Evolutionary conservation across 2,329 filamentous ascomycete genomes (phyloP).

Genomic region (Nothophaeocryptopus gaeumannii): DNA sequence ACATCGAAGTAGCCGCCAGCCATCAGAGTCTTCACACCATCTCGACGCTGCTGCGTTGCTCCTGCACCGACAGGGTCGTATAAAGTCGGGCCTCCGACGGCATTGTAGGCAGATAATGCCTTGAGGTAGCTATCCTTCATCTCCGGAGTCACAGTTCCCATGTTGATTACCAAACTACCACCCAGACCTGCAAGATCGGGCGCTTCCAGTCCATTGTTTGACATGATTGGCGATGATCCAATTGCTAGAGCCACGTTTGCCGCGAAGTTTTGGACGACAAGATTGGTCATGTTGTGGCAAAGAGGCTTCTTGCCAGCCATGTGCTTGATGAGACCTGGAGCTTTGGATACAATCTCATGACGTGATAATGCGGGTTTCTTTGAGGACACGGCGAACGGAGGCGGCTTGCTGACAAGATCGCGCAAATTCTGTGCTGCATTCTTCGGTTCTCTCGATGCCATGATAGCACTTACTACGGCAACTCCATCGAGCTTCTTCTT

Average conservation of each 20-base stretch:
- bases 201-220: slow-evolving; percentile 80
- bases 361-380: slow-evolving; percentile 32
- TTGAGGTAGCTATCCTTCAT: slow-evolving; percentile 68
- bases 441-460: slow-evolving; percentile 67
- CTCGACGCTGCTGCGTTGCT: slow-evolving; percentile 70
- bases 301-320: slow-evolving; percentile 67
- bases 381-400: slow-evolving; percentile 33
- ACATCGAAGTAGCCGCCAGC: slow-evolving; percentile 74
- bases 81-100: slow-evolving; percentile 68
- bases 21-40: slow-evolving; percentile 69
- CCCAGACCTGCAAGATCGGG: slow-evolving; percentile 72
- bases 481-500: slow-evolving; percentile 71
- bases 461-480: slow-evolving; percentile 85
- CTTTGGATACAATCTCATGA: slow-evolving; percentile 27
- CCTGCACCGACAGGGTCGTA: slow-evolving; percentile 90
- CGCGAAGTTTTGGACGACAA: slow-evolving; percentile 91
- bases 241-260: slow-evolving; percentile 84
- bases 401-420: slow-evolving; percentile 51
- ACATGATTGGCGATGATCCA: slow-evolving; percentile 91
- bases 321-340: slow-evolving; percentile 48
- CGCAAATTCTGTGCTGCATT: slow-evolving; percentile 60
- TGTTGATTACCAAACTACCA: slow-evolving; percentile 84
- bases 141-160: slow-evolving; percentile 83
- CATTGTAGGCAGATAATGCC: slow-evolving; percentile 79
- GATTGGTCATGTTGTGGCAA: slow-evolving; percentile 91